Conservation (phyloP, 805 yeast genomes). For the Clavispora fructus region DNA sequence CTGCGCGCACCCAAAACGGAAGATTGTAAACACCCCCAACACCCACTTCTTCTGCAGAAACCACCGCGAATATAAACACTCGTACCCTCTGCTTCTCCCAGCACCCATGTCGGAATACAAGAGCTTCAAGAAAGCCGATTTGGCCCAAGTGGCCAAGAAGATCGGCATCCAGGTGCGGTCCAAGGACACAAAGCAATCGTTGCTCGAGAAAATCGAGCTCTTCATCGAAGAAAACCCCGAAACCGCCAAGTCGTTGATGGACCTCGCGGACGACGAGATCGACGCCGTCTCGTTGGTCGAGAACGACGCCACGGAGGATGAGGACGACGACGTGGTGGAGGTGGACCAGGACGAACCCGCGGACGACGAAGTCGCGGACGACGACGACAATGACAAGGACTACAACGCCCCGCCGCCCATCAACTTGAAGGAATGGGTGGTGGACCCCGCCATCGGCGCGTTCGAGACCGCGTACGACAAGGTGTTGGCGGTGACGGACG, state of each 20-base stretch:
- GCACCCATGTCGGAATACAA: constrained; percentile 29
- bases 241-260: constrained; percentile 18
- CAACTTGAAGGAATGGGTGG: constrained; percentile 30
- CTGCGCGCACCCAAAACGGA: not conserved
- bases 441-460: constrained; percentile 33
- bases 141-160: constrained; percentile 29
- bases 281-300: constrained; percentile 32
- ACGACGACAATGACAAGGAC: constrained; percentile 32
- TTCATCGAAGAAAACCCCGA: constrained; percentile 25
- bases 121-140: constrained; percentile 36
- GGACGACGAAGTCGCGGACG: too few species aligned
- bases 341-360: constrained; percentile 16
- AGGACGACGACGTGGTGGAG: constrained; percentile 17
- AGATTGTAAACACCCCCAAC: not conserved
- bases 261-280: constrained; percentile 16
- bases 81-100: not conserved
- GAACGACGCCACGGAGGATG: constrained; percentile 20
- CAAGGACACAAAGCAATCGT: constrained; percentile 38
- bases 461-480: constrained; percentile 22
- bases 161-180: constrained; percentile 29
- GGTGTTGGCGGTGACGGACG: constrained; percentile 29
- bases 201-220: constrained; percentile 33
- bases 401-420: constrained; percentile 36
- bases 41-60: not conserved
- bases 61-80: not conserved